These are phyloP conservation scores for Mortierella claussenii DNA, from an alignment of 192 early-diverging fungal genomes.

Conservation along the genomic window DNA sequence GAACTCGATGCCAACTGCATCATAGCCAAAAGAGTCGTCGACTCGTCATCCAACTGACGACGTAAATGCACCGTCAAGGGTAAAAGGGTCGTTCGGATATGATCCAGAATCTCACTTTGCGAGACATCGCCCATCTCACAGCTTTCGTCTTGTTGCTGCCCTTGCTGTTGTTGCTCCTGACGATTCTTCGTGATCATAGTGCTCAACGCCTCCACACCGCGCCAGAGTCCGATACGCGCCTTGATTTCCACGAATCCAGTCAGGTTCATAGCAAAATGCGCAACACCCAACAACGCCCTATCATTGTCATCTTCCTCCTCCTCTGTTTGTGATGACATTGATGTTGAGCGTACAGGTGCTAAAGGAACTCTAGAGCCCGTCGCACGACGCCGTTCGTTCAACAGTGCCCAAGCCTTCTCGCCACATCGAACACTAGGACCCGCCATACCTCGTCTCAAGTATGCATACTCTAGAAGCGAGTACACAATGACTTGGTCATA, in stretches of 20 bases:
- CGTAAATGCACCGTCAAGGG: constrained; percentile 45
- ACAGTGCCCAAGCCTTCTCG: constrained; percentile 47
- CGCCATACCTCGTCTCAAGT: constrained; percentile 46
- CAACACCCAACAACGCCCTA: constrained; percentile 33
- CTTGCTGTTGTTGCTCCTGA: neutral
- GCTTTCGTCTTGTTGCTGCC: too few species aligned
- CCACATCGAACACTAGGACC: constrained; percentile 42
- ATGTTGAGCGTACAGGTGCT: neutral
- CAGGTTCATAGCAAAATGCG: constrained; percentile 48
- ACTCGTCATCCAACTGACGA: constrained; percentile 48
- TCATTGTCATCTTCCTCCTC: constrained; percentile 43
- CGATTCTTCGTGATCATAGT: constrained; percentile 23
- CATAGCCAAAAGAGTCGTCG: constrained; percentile 30
- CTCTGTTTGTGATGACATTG: neutral
- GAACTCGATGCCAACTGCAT: constrained; percentile 37
- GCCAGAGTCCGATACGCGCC: constrained; percentile 49
- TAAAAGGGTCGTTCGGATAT: constrained; percentile 45
- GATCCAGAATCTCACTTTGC: constrained; percentile 44
- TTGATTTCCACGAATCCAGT: constrained; percentile 50
- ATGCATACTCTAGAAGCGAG: constrained; percentile 47
- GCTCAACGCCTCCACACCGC: constrained; percentile 37
- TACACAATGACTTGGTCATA: constrained; percentile 52
- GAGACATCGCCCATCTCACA: constrained; percentile 26
- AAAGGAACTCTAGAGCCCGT: constrained; percentile 14
- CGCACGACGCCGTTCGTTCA: constrained; percentile 46